phyloP scores from a whole-genome alignment of 225 moss, liverwort and hornwort genomes.

The Polytrichum commune region DNA sequence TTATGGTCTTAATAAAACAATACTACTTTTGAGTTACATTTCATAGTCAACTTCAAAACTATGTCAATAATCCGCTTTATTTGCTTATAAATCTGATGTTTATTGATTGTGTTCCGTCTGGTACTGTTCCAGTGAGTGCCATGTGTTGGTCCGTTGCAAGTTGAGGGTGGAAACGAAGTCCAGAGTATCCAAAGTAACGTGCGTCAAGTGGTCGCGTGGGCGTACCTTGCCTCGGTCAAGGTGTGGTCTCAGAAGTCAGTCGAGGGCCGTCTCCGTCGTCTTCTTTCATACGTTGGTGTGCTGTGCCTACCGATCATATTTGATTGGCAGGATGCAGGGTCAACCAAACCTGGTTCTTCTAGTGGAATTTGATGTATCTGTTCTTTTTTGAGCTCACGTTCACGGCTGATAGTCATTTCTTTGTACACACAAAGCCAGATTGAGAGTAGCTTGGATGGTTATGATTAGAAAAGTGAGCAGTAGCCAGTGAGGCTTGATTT shows the following conservation, averaged over 20 bases:
- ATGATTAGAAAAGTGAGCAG: conserved; percentile 43
- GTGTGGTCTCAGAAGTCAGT: conserved; percentile 78
- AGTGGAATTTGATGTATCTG: conserved; percentile 50
- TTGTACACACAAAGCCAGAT: conserved; percentile 41
- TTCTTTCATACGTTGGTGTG: conserved; percentile 71
- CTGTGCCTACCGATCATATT: conserved; percentile 68
- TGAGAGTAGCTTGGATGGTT: conserved; percentile 58
- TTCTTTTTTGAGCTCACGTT: conserved; percentile 52
- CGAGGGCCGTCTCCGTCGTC: conserved; percentile 77
- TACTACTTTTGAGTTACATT: too few species aligned
- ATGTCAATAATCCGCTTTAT: too few species aligned
- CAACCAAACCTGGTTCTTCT: conserved; percentile 54
- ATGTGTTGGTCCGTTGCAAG: conserved; percentile 97
- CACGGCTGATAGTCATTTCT: conserved; percentile 46
- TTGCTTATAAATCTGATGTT: conserved; percentile 26
- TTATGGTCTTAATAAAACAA: too few species aligned
- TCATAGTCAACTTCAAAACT: too few species aligned
- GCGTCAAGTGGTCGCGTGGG: conserved; percentile 78
- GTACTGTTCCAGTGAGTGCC: conserved; percentile 99
- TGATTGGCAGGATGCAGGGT: conserved; percentile 77
- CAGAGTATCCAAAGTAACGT: conserved; percentile 92
- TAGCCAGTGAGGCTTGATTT: conserved; percentile 43
- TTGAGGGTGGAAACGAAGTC: conserved; percentile 99
- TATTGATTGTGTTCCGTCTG: conserved; percentile 99
- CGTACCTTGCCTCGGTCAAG: conserved; percentile 74